A percentile compares a stretch with the other conserved stretches of the same genome.
Evolutionary conservation across 176 grass and related monocot genomes (phyloP).

Genomic region (Carex myosuroides): DNA sequence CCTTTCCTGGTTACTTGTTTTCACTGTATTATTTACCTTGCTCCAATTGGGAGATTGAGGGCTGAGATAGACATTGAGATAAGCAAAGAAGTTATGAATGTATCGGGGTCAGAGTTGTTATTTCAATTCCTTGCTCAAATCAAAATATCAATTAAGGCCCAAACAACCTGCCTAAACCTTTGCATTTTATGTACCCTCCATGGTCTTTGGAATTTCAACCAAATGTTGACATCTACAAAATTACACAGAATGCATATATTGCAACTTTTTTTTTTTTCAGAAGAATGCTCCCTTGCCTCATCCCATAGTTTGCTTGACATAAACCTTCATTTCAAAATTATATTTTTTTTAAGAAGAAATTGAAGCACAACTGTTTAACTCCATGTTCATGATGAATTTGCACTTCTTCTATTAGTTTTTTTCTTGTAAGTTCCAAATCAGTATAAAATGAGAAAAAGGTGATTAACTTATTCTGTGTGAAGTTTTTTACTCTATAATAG

Average conservation of each 20-base stretch:
- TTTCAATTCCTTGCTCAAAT: background rate
- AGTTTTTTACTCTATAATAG: too few species aligned
- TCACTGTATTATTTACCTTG: too few species aligned
- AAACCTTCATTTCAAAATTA: background rate
- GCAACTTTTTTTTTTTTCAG: background rate
- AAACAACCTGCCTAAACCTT: background rate
- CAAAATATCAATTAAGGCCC: background rate
- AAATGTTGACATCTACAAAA: background rate
- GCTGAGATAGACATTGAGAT: too few species aligned
- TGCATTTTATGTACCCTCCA: background rate
- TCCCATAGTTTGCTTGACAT: background rate
- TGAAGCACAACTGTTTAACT: background rate
- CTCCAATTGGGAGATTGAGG: too few species aligned
- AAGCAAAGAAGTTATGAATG: too few species aligned
- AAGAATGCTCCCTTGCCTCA: background rate
- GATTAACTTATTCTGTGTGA: too few species aligned
- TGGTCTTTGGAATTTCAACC: background rate
- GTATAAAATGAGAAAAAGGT: too few species aligned
- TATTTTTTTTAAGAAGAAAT: background rate
- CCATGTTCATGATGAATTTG: background rate
- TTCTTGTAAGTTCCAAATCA: too few species aligned
- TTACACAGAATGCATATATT: background rate
- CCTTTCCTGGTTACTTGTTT: too few species aligned
- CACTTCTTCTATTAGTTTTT: too few species aligned
- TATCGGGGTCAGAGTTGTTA: background rate